These are phyloP conservation scores for Hypoxylon sp. DNA, from an alignment of 2,329 filamentous ascomycete species.

Conservation along the genomic window DNA sequence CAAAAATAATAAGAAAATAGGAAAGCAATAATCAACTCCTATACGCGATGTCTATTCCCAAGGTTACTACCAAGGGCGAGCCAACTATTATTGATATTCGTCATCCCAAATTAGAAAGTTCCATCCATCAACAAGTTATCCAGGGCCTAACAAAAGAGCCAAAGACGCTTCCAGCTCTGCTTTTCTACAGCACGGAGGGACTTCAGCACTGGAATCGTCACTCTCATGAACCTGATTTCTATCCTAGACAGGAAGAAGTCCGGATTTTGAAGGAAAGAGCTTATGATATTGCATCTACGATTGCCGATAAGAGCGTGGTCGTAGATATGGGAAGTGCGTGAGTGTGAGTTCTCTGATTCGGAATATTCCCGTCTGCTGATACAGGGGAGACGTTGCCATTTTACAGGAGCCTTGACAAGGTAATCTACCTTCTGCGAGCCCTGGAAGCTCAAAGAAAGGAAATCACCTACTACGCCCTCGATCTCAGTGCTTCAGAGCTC, in stretches of 20 bases:
- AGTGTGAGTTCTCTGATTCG: not conserved
- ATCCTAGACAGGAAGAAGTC: not conserved
- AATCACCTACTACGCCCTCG: slow-evolving; percentile 9
- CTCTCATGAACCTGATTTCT: slow-evolving; percentile 1
- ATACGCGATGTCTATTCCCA: not conserved
- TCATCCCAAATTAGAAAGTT: not conserved
- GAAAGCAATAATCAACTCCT: not conserved
- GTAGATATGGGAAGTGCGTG: not conserved
- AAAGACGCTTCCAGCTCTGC: not conserved
- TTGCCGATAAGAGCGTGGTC: not conserved
- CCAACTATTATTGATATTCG: not conserved
- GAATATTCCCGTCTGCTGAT: not conserved
- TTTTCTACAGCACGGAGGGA: not conserved
- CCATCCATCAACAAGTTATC: not conserved
- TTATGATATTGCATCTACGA: not conserved
- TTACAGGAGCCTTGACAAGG: not conserved
- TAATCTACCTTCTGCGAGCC: not conserved
- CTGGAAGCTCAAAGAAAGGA: slow-evolving; percentile 5
- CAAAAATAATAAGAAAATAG: not conserved
- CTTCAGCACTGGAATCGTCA: not conserved
- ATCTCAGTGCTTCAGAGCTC: slow-evolving; percentile 12
- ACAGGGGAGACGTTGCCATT: not conserved
- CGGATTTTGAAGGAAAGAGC: not conserved
- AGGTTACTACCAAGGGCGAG: not conserved
- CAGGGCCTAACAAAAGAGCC: not conserved